Percentiles rank a stretch among this genome's conserved stretches.
Conservation (phyloP, 495 filamentous ascomycete genomes). For the Elaphomyces granulatus region DNA sequence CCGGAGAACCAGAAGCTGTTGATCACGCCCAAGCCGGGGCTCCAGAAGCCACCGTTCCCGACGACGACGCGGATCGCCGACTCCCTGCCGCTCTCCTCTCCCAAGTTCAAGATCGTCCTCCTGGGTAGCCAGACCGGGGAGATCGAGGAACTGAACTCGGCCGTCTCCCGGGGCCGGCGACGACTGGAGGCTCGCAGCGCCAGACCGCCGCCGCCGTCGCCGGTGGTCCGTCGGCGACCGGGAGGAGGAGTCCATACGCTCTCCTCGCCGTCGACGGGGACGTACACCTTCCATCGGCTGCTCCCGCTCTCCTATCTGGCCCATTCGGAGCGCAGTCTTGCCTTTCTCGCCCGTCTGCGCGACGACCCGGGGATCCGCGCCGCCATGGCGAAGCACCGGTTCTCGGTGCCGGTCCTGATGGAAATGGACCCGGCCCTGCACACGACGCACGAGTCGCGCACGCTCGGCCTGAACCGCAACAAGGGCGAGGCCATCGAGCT, state of each 20-base stretch:
- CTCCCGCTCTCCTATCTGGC: constrained; percentile 70
- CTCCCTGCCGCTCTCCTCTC: constrained; percentile 36
- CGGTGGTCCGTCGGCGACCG: constrained; percentile 16
- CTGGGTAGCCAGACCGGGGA: constrained; percentile 25
- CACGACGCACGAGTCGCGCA: constrained; percentile 66
- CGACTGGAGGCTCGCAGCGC: constrained; percentile 25
- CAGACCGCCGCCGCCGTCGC: constrained; percentile 23
- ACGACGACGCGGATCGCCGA: constrained; percentile 12
- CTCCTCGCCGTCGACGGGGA: constrained; percentile 28
- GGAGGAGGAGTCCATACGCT: constrained; percentile 33
- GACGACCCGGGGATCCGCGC: constrained; percentile 74
- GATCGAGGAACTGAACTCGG: constrained; percentile 26
- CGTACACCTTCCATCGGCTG: constrained; percentile 71
- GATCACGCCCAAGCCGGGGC: constrained; percentile 51
- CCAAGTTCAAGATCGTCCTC: constrained; percentile 29
- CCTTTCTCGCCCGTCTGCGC: constrained; percentile 64
- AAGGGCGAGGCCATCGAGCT: constrained; percentile 84
- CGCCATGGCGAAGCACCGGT: constrained; percentile 70
- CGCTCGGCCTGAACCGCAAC: constrained; percentile 79
- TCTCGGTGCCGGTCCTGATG: constrained; percentile 74
- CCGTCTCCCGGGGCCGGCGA: constrained; percentile 23
- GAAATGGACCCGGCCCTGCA: constrained; percentile 88
- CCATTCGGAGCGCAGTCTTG: constrained; percentile 45
- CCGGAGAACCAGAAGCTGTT: constrained; percentile 60
- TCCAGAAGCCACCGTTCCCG: constrained; percentile 48